A percentile compares a stretch with the other conserved stretches of the same genome.
These are phyloP conservation scores for Alternaria infectoria DNA, from an alignment of 2,329 filamentous ascomycete genomes.

Conservation along the genomic window DNA sequence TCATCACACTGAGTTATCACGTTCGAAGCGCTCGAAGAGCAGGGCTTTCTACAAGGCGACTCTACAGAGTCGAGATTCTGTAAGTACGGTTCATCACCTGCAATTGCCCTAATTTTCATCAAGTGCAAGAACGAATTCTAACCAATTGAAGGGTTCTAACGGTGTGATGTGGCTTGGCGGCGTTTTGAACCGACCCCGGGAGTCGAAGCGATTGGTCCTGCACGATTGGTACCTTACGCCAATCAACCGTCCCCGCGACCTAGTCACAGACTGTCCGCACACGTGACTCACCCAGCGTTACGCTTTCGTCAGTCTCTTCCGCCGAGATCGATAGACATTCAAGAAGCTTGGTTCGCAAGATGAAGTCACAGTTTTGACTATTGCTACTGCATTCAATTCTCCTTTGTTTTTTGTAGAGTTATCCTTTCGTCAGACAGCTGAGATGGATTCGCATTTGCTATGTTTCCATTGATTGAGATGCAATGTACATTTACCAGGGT, in stretches of 20 bases:
- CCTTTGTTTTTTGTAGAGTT: no score
- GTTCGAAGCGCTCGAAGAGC: not conserved
- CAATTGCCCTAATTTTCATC: slow-evolving; percentile 2
- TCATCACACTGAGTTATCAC: no score
- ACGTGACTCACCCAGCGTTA: slow-evolving; percentile 24
- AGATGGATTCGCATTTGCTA: no score
- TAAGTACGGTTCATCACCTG: slow-evolving; percentile 19
- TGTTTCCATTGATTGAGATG: no score
- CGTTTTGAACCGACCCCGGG: slow-evolving; percentile 11
- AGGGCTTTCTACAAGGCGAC: slow-evolving; percentile 21
- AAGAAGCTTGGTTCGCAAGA: no score
- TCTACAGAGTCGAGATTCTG: not conserved
- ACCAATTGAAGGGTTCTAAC: slow-evolving; percentile 19
- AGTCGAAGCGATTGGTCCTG: slow-evolving; percentile 32
- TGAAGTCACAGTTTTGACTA: no score
- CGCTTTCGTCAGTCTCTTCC: not conserved
- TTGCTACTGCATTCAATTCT: no score
- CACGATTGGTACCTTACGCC: slow-evolving; percentile 12
- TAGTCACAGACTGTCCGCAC: slow-evolving; percentile 14
- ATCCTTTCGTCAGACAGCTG: no score
- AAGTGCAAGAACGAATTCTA: slow-evolving; percentile 7
- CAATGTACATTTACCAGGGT: no score
- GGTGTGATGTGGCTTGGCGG: slow-evolving; percentile 20
- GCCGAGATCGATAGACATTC: not conserved
- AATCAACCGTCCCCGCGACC: slow-evolving; percentile 28